Conservation (phyloP, 2,329 filamentous ascomycete genomes). For the Myriosclerotinia scirpicola region DNA sequence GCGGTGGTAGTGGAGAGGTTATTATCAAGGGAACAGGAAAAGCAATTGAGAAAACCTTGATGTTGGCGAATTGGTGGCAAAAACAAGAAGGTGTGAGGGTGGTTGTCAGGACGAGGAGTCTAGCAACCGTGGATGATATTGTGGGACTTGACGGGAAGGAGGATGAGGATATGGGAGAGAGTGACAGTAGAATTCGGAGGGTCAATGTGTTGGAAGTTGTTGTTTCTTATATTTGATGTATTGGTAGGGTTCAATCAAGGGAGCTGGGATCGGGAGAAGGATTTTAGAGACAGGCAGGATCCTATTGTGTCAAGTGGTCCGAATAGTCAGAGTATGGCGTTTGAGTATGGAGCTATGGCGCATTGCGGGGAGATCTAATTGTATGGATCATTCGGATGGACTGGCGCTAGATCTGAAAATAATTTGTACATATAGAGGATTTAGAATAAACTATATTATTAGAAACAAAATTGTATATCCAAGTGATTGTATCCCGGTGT, state of each 20-base stretch:
- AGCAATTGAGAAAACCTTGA: constrained; percentile 38
- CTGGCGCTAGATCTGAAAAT: neutral
- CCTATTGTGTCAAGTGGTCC: neutral
- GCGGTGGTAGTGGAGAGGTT: constrained; percentile 32
- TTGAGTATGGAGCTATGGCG: constrained; percentile 1
- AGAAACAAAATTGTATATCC: neutral
- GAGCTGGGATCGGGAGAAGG: neutral
- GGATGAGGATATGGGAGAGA: constrained; percentile 27
- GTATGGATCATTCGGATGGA: neutral
- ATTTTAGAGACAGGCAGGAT: neutral
- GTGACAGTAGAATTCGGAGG: constrained; percentile 36
- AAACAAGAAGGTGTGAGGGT: constrained; percentile 36
- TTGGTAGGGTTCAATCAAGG: neutral
- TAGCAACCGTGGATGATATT: constrained; percentile 42
- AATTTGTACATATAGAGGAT: neutral
- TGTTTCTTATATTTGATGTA: constrained; percentile 27
- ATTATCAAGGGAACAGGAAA: constrained; percentile 40
- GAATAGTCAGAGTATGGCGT: neutral
- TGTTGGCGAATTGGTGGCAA: constrained; percentile 36
- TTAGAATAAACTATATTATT: neutral
- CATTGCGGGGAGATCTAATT: neutral
- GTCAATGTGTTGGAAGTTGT: constrained; percentile 38
- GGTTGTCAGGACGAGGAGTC: constrained; percentile 37
- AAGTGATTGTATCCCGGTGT: neutral
- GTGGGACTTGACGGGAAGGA: constrained; percentile 28